Conservation (phyloP, 352 stramenopile genomes). For the Thalassiosira hispida region DNA sequence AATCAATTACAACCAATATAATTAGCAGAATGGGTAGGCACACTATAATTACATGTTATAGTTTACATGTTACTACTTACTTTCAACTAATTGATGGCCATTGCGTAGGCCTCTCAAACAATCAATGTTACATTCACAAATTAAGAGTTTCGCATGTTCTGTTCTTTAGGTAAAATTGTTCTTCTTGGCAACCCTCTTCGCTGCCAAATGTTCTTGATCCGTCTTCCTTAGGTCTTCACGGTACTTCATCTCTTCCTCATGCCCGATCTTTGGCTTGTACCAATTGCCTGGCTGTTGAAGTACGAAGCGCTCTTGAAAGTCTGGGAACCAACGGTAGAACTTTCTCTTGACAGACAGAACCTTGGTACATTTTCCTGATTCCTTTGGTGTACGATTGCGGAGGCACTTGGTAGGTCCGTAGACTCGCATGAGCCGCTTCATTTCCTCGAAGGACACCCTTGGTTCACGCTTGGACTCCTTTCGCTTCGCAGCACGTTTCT, state of each 20-base stretch:
- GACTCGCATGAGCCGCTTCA: slow-evolving; percentile 41
- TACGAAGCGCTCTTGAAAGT: slow-evolving; percentile 26
- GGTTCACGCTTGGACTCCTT: slow-evolving; percentile 21
- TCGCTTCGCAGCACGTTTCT: not conserved
- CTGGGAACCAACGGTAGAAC: slow-evolving; percentile 56
- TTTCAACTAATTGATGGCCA: not conserved
- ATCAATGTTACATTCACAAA: too few relatives aligned
- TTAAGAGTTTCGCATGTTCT: too few relatives aligned
- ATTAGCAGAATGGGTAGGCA: too few relatives aligned
- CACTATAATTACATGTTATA: too few relatives aligned
- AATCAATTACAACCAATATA: too few relatives aligned
- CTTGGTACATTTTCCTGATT: slow-evolving; percentile 16
- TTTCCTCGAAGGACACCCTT: slow-evolving; percentile 18
- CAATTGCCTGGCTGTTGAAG: not conserved
- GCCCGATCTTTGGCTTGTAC: slow-evolving; percentile 22
- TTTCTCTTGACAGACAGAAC: slow-evolving; percentile 54
- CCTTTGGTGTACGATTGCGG: slow-evolving; percentile 17
- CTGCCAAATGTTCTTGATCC: slow-evolving; percentile 2
- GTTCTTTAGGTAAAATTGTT: too few relatives aligned
- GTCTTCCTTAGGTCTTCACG: slow-evolving; percentile 14
- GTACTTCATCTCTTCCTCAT: slow-evolving; percentile 24
- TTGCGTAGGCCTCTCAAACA: not conserved
- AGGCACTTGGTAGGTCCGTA: slow-evolving; percentile 48
- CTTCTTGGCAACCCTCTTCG: slow-evolving; percentile 15
- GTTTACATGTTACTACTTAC: too few relatives aligned